Percentiles rank a stretch among this genome's conserved stretches.
Evolutionary conservation across 345 rosid genomes (phyloP).

Genomic region (Rhizophora apiculata): DNA sequence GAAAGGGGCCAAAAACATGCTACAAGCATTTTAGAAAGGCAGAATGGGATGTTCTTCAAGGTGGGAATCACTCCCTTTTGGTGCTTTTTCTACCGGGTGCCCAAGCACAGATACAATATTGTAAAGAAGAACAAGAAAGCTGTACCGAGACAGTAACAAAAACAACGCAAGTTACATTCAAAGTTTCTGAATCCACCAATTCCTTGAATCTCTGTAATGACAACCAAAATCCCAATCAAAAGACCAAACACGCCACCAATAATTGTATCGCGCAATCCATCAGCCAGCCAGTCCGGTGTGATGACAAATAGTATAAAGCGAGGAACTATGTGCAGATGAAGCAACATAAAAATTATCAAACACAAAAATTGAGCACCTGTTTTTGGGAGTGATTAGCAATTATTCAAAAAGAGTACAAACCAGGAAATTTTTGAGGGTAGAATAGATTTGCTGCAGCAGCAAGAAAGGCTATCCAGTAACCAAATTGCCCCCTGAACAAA

Average conservation of each 20-base stretch:
- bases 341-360: not conserved
- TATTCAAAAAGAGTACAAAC: slow-evolving; percentile 16
- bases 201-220: slow-evolving; percentile 31
- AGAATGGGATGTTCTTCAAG: not conserved
- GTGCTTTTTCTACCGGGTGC: slow-evolving; percentile 17
- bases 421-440: slow-evolving; percentile 41
- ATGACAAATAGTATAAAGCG: slow-evolving; percentile 40
- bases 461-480: slow-evolving; percentile 50
- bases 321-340: slow-evolving; percentile 3
- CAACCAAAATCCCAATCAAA: slow-evolving; percentile 22
- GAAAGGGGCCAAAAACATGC: no score
- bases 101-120: slow-evolving; percentile 25
- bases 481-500: slow-evolving; percentile 47
- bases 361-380: no score
- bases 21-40: no score
- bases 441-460: slow-evolving; percentile 37
- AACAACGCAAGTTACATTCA: slow-evolving; percentile 25
- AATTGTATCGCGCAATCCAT: slow-evolving; percentile 38
- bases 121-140: slow-evolving; percentile 35
- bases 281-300: slow-evolving; percentile 36
- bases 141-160: slow-evolving; percentile 29
- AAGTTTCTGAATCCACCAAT: slow-evolving; percentile 19
- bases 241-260: slow-evolving; percentile 42
- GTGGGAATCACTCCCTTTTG: not conserved
- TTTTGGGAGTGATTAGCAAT: not conserved